Conservation (phyloP, 2,329 filamentous ascomycete species). For the Cercospora sp. region DNA sequence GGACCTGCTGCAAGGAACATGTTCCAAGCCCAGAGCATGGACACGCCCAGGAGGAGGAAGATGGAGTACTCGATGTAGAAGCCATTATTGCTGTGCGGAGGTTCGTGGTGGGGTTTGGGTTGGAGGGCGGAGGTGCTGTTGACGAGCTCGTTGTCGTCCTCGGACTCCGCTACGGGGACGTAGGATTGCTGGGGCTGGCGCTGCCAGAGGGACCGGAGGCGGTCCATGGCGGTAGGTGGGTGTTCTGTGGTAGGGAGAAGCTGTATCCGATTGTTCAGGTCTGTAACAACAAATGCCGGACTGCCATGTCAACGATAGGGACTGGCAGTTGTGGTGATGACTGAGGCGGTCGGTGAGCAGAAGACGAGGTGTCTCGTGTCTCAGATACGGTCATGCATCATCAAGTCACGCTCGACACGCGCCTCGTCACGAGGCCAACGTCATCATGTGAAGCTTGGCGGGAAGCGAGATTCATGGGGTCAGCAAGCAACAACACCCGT, state of each 20-base stretch:
- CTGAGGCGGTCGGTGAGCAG: background rate
- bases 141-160: slow-evolving; percentile 19
- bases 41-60: slow-evolving; percentile 80
- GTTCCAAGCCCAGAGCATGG: slow-evolving; percentile 99
- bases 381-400: slow-evolving; percentile 1
- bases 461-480: background rate
- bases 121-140: slow-evolving; percentile 8
- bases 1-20: slow-evolving; percentile 96
- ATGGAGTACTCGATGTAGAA: slow-evolving; percentile 84
- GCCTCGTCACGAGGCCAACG: background rate
- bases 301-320: slow-evolving; percentile 1
- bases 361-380: slow-evolving; percentile 3
- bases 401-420: slow-evolving; percentile 2
- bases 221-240: slow-evolving; percentile 23
- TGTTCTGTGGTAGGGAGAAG: background rate
- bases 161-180: slow-evolving; percentile 31
- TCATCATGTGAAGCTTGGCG: slow-evolving; percentile 1
- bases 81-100: slow-evolving; percentile 22
- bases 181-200: slow-evolving; percentile 35
- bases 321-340: background rate
- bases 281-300: background rate
- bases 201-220: slow-evolving; percentile 33
- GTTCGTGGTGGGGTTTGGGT: background rate
- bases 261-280: background rate
- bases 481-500: background rate